Evolutionary conservation across 306 rosid species (phyloP).

Genomic region (Cicer judaicum): DNA sequence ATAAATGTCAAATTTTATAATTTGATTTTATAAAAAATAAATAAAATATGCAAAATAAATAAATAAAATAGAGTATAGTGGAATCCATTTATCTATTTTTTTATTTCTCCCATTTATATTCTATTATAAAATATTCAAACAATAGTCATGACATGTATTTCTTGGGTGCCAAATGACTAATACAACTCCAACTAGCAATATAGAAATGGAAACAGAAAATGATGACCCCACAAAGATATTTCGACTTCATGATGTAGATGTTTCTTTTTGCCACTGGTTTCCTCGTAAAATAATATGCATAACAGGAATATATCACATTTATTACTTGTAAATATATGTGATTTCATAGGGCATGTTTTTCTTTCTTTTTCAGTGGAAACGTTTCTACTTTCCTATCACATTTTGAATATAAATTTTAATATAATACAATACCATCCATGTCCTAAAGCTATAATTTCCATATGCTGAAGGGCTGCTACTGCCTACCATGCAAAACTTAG

Average conservation of each 20-base stretch:
- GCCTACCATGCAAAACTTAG: slow-evolving; percentile 29
- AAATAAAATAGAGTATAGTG: too few species aligned
- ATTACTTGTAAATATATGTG: background rate
- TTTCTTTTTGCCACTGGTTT: background rate
- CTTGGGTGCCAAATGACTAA: too few species aligned
- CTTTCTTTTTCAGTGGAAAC: background rate
- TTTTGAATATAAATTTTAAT: slow-evolving; percentile 13
- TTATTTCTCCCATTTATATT: too few species aligned
- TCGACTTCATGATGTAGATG: slow-evolving; percentile 23
- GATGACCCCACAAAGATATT: background rate
- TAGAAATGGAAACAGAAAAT: background rate
- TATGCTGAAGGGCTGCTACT: background rate
- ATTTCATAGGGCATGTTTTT: background rate
- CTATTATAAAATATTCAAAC: too few species aligned
- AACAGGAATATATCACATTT: too few species aligned
- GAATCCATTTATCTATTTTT: too few species aligned
- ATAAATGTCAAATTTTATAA: too few species aligned
- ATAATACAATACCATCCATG: slow-evolving; percentile 25
- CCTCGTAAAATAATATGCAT: background rate
- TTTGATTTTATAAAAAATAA: too few species aligned
- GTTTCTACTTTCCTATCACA: slow-evolving; percentile 24
- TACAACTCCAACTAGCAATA: background rate
- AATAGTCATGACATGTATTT: too few species aligned
- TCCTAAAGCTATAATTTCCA: slow-evolving; percentile 28
- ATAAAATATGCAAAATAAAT: too few species aligned